Evolutionary conservation across 805 yeast genomes (phyloP), one percentile per base, ranked within the genome.

Genomic region (Blastobotrys parvus): DNA sequence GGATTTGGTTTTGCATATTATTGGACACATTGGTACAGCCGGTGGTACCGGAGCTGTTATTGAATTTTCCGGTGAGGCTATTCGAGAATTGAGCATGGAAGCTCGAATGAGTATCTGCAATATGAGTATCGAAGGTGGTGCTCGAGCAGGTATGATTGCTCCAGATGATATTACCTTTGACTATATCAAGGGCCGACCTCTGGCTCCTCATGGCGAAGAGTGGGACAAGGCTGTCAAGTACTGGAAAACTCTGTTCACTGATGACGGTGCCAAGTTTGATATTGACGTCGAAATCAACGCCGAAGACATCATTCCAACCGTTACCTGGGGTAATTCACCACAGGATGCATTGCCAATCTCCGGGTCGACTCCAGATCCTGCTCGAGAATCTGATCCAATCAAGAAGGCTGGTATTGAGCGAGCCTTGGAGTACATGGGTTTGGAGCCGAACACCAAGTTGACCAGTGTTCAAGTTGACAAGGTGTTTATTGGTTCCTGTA

Each of bases 281-380:
- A 67, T 75, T 53, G 95, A 86, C 54, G 80, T 92, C 54, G 69
- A 71, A 36, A 84, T 92, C 62, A 71, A 81, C 52, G 95, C 94
- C 42, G 67, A 72, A 20, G 97, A 90, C 56, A 80, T 92, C 47
- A 78, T 84, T 41, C 98, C 98, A 54, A 92, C 98, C 19, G 87
- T 92, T 49, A 92, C 98, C 20, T 92, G 98, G 98, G 98, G 98
- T 71, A 92, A 92, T 55, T 90, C 97, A 57, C 98, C 98, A 25
- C 97, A 92, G 69, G 98, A 92, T 62, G 97, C 97, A 38, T 71
- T 92, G 51, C 97, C 98, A 47, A 89, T 92, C 57, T 82, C 94
- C 13, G 95, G 85, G 30, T 58, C 67, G 16, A 95, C 88, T 37
- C 98, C 98, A 41, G 94, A 92, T 61, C 98, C 98, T 48, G 62